Conservation (phyloP, 768 basidiomycete genomes). For the Mycena albidolilacea region DNA sequence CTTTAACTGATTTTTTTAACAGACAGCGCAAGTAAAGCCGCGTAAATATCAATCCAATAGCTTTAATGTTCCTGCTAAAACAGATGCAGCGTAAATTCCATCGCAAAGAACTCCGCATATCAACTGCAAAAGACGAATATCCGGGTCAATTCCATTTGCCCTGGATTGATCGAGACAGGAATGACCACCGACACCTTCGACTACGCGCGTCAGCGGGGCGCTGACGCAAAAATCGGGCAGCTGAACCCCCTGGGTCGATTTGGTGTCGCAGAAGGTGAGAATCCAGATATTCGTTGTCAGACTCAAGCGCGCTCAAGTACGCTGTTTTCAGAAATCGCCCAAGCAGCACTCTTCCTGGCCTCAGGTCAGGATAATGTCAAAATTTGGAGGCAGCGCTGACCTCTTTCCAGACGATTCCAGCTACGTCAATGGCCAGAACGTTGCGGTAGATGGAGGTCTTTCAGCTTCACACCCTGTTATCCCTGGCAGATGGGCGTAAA, state of each 20-base stretch:
- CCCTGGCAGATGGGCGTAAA: conserved; percentile 79
- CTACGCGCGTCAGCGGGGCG: conserved; percentile 82
- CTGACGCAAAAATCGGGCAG: conserved; percentile 82
- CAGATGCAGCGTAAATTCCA: conserved; percentile 80
- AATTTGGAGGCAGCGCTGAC: conserved; percentile 20
- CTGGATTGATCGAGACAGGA: conserved; percentile 93
- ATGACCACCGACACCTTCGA: conserved; percentile 90
- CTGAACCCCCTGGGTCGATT: conserved; percentile 88
- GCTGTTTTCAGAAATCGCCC: conserved; percentile 80
- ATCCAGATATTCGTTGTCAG: conserved; percentile 23
- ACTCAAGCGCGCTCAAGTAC: conserved; percentile 21
- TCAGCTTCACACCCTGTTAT: conserved; percentile 85
- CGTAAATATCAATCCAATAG: conserved; percentile 64
- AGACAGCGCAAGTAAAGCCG: conserved; percentile 96
- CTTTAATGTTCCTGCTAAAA: neutral
- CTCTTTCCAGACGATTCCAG: conserved; percentile 81
- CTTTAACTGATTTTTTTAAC: conserved; percentile 22
- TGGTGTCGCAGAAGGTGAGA: conserved; percentile 83
- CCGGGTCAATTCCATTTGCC: conserved; percentile 92
- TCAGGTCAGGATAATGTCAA: conserved; percentile 69
- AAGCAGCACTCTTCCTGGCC: conserved; percentile 87
- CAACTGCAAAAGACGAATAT: conserved; percentile 87
- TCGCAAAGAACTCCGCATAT: conserved; percentile 87
- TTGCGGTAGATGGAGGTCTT: conserved; percentile 90
- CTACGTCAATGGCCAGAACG: conserved; percentile 92